Conservation (phyloP, 768 basidiomycete species). For the Tricholomella constricta region DNA sequence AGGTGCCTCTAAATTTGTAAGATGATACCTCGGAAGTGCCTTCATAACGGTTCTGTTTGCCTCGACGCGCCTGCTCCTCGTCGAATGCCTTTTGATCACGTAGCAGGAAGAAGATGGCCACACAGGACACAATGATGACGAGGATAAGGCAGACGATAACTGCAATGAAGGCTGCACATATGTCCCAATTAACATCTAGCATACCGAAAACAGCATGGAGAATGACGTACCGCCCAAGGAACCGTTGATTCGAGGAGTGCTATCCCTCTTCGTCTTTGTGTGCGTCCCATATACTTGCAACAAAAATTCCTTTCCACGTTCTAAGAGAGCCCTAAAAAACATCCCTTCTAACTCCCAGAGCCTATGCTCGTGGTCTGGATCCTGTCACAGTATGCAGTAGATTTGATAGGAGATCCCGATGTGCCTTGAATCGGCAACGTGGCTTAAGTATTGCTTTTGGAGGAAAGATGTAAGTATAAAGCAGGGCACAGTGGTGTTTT, state of each 20-base stretch:
- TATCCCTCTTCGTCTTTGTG: conserved; percentile 28
- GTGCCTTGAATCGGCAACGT: not conserved
- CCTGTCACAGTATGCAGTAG: not conserved
- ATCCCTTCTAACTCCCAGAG: not conserved
- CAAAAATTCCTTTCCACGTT: conserved; percentile 4
- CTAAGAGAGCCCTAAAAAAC: not conserved
- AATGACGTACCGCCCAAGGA: conserved; percentile 47
- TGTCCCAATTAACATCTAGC: not conserved
- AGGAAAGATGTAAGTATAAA: too few relatives aligned
- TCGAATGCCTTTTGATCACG: conserved; percentile 48
- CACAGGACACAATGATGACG: conserved; percentile 54
- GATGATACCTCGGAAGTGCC: conserved; percentile 14
- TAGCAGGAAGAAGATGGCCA: conserved; percentile 58
- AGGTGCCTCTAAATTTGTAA: conserved; percentile 2
- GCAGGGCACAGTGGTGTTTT: not conserved
- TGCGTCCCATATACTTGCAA: not conserved
- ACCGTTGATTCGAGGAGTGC: conserved; percentile 48
- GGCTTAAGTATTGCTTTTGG: not conserved
- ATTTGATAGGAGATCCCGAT: conserved; percentile 2
- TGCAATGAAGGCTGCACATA: conserved; percentile 54
- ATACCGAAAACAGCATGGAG: not conserved
- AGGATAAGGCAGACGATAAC: conserved; percentile 56
- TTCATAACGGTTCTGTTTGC: conserved; percentile 19
- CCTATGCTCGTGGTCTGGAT: not conserved
- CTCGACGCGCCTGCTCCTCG: conserved; percentile 35